phyloP scores from a whole-genome alignment of 306 rosid species.

The Prunus mira region DNA sequence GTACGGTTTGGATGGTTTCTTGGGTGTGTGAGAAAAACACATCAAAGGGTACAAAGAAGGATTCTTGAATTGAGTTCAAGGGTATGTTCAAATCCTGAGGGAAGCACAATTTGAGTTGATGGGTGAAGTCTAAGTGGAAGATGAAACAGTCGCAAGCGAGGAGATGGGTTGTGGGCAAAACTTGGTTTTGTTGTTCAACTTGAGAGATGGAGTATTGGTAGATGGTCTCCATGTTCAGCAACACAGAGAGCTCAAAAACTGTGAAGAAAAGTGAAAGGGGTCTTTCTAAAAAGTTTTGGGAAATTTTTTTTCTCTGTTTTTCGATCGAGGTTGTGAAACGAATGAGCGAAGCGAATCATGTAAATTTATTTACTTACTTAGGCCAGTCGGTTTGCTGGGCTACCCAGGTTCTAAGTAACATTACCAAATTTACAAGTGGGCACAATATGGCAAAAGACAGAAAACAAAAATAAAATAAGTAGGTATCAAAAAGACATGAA shows the following conservation, averaged over 20 bases:
- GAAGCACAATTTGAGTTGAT: conserved; percentile 18
- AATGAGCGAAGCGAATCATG: neutral
- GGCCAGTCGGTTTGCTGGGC: conserved; percentile 17
- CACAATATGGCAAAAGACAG: neutral
- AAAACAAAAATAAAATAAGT: neutral
- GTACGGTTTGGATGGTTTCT: conserved; percentile 3
- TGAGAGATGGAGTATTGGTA: conserved; percentile 21
- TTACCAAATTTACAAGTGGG: neutral
- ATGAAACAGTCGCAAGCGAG: conserved; percentile 26
- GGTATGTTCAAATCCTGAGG: conserved; percentile 5
- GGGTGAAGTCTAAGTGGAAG: conserved; percentile 20
- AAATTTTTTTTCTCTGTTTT: neutral
- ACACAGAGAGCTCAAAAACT: conserved; percentile 1
- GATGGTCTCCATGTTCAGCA: conserved; percentile 20
- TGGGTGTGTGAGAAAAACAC: conserved; percentile 16
- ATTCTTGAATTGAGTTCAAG: conserved; percentile 11
- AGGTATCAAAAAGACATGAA: neutral
- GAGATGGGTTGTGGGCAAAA: conserved; percentile 19
- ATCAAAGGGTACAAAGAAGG: conserved; percentile 23
- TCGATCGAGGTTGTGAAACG: neutral
- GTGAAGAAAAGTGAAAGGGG: neutral
- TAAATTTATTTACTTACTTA: neutral
- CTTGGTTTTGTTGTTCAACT: conserved; percentile 10
- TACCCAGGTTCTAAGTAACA: conserved; percentile 14
- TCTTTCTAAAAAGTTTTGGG: neutral